A percentile compares a stretch with the other conserved stretches of the same genome.
Conservation (phyloP, 2,329 filamentous ascomycete species). For the Zymoseptoria pseudotritici region DNA sequence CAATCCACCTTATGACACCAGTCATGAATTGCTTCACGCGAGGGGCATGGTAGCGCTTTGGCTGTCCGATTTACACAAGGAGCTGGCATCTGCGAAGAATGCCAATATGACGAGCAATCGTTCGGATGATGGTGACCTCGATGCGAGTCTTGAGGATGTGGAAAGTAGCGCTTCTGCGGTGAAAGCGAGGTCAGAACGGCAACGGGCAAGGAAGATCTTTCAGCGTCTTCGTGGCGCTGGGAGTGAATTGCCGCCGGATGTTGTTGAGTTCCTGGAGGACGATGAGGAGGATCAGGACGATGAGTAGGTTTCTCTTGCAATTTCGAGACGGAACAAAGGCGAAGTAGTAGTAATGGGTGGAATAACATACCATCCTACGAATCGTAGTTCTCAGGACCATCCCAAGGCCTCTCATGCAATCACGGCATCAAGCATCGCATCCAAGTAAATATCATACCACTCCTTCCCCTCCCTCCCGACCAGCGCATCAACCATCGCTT, state of each 20-base stretch:
- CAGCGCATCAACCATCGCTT: constrained; percentile 13
- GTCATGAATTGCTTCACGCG: constrained; percentile 58
- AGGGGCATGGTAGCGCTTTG: constrained; percentile 69
- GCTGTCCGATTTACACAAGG: constrained; percentile 57
- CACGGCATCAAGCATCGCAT: constrained; percentile 13
- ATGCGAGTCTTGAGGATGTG: not conserved
- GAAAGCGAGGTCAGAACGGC: constrained; percentile 5
- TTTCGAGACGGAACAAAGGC: no score
- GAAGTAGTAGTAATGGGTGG: not conserved
- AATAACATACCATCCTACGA: not conserved
- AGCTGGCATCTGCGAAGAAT: not conserved
- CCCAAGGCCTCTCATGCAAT: constrained; percentile 8
- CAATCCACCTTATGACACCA: constrained; percentile 62
- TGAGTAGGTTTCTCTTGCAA: not conserved
- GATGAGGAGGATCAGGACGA: constrained; percentile 2
- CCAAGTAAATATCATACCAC: constrained; percentile 16
- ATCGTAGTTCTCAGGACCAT: not conserved
- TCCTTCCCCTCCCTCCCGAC: constrained; percentile 11
- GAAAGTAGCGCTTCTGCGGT: constrained; percentile 3
- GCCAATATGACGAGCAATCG: not conserved
- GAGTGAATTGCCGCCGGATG: constrained; percentile 7
- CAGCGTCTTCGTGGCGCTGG: constrained; percentile 2
- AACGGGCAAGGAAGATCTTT: constrained; percentile 11
- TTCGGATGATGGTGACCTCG: constrained; percentile 6
- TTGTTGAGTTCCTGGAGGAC: constrained; percentile 7